phyloP scores from a whole-genome alignment of 2,329 filamentous ascomycete genomes.

The Simplicillium sp. region DNA sequence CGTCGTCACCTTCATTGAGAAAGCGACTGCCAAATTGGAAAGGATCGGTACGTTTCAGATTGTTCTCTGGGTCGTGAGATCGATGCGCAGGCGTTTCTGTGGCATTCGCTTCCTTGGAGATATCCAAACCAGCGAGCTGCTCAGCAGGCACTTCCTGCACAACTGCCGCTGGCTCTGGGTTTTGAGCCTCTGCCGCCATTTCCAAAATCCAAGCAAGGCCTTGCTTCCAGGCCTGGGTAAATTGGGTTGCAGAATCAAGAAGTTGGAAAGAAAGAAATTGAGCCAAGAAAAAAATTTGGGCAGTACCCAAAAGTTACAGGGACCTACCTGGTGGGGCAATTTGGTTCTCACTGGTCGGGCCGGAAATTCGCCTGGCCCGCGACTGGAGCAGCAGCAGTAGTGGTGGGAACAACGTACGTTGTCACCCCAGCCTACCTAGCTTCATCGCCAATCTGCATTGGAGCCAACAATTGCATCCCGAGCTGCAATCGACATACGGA shows the following conservation, averaged over 20 bases:
- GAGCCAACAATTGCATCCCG: neutral
- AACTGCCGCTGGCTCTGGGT: constrained; percentile 9
- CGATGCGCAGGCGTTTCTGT: constrained; percentile 45
- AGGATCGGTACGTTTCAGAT: constrained; percentile 80
- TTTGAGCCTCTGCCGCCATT: constrained; percentile 9
- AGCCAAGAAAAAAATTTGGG: constrained; percentile 6
- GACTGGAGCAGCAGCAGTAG: neutral
- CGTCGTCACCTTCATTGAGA: constrained; percentile 74
- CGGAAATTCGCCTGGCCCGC: constrained; percentile 9
- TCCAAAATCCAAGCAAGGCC: neutral
- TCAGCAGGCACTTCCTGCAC: constrained; percentile 11
- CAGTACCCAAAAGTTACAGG: neutral
- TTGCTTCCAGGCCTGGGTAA: too few relatives aligned
- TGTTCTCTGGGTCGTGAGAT: constrained; percentile 62
- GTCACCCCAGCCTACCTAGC: neutral
- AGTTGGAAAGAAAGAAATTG: too few relatives aligned
- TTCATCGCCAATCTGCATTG: neutral
- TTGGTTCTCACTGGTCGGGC: constrained; percentile 1
- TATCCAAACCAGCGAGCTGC: constrained; percentile 15
- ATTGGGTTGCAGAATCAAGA: too few relatives aligned
- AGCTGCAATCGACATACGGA: neutral
- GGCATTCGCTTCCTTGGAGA: constrained; percentile 7
- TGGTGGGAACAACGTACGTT: constrained; percentile 3
- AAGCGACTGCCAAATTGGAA: constrained; percentile 92
- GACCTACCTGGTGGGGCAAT: neutral